Evolutionary conservation across 306 rosid species (phyloP).

Genomic region (Arachis hypogaea): DNA sequence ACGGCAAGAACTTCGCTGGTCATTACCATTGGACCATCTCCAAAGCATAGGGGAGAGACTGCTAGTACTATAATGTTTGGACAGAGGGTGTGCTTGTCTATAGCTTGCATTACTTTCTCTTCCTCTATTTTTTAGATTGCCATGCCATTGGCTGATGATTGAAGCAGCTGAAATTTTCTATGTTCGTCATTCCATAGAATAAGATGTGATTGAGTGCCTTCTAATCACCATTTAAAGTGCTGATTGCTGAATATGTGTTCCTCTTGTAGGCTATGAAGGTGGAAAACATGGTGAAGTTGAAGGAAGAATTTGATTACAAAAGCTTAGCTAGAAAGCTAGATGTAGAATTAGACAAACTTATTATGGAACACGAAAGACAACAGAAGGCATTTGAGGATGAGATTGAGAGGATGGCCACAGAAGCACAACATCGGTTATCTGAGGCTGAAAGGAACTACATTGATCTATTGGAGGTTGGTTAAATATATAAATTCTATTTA

Average conservation of each 20-base stretch:
- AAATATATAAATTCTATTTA: constrained; percentile 31
- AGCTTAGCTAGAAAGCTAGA: constrained; percentile 89
- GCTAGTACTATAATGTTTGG: constrained; percentile 97
- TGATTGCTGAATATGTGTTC: constrained; percentile 36
- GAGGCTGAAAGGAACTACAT: constrained; percentile 77
- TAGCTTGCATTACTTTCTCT: constrained; percentile 22
- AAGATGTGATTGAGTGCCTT: constrained; percentile 28
- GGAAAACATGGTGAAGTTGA: constrained; percentile 93
- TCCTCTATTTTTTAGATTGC: constrained; percentile 20
- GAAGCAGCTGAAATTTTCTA: constrained; percentile 10
- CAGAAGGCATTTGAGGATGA: constrained; percentile 93
- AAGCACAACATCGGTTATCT: constrained; percentile 69
- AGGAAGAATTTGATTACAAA: constrained; percentile 98
- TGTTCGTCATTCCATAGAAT: constrained; percentile 32
- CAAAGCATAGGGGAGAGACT: constrained; percentile 98
- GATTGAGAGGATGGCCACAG: constrained; percentile 68
- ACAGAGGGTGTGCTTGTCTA: constrained; percentile 67
- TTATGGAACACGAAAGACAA: constrained; percentile 94
- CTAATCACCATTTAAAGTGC: constrained; percentile 24
- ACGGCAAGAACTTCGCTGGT: constrained; percentile 95
- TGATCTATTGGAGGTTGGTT: constrained; percentile 77
- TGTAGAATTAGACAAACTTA: constrained; percentile 88
- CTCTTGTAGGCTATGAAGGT: constrained; percentile 93
- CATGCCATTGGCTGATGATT: constrained; percentile 2
- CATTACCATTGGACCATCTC: constrained; percentile 95